These are phyloP conservation scores for Lavandula angustifolia DNA, from an alignment of 257 asterid genomes.

Conservation along the genomic window DNA sequence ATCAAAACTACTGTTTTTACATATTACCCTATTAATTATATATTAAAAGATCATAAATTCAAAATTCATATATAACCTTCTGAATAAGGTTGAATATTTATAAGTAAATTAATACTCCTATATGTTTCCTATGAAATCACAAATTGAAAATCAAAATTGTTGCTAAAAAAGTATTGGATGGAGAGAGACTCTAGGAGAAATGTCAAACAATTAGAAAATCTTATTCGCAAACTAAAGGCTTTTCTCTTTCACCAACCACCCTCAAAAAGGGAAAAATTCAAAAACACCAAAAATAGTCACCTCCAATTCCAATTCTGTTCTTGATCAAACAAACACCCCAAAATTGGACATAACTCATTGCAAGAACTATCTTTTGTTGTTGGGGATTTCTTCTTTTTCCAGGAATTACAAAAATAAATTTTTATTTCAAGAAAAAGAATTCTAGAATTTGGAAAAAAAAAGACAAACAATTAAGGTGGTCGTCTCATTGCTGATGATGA, in stretches of 20 bases:
- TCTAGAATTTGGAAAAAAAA: slow-evolving; percentile 10
- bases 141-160: neutral
- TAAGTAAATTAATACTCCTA: no score
- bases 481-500: slow-evolving; percentile 22
- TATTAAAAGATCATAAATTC: no score
- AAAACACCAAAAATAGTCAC: neutral
- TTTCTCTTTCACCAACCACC: neutral
- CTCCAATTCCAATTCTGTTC: slow-evolving; percentile 14
- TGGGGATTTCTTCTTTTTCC: neutral
- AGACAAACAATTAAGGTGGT: slow-evolving; percentile 2
- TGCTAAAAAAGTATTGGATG: slow-evolving; percentile 6
- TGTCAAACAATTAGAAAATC: neutral
- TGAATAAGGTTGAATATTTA: no score
- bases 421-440: neutral
- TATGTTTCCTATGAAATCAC: neutral
- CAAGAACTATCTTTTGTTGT: slow-evolving; percentile 9
- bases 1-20: no score
- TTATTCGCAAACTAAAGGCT: slow-evolving; percentile 5
- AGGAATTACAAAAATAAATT: neutral
- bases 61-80: no score
- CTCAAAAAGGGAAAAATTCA: slow-evolving; percentile 5
- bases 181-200: slow-evolving; percentile 27
- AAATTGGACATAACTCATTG: slow-evolving; percentile 10
- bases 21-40: no score
- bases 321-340: slow-evolving; percentile 21